These are phyloP conservation scores for Acanthamoeba castellanii DNA, from an alignment of 208 protist genomes.

Conservation along the genomic window DNA sequence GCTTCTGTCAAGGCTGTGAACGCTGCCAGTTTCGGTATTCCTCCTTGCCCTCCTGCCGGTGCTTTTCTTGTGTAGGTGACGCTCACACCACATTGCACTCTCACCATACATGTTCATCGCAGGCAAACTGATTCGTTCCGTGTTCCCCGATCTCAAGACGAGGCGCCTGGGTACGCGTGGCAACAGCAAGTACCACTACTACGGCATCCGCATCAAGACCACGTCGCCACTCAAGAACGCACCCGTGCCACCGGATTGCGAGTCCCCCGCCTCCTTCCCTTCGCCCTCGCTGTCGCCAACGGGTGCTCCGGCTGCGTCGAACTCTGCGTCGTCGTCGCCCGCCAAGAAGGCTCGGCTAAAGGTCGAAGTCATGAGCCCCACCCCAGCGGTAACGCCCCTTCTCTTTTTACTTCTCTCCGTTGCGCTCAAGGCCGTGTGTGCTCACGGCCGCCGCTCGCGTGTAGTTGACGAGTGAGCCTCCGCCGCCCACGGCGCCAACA, in stretches of 20 bases:
- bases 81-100: background rate
- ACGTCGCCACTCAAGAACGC: conserved; percentile 2
- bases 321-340: background rate
- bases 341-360: background rate
- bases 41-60: background rate
- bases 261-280: background rate
- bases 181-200: conserved; percentile 75
- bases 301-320: background rate
- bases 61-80: background rate
- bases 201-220: conserved; percentile 67
- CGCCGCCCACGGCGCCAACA: background rate
- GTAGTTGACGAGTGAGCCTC: background rate
- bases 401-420: no score
- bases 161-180: conserved; percentile 66
- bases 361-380: background rate
- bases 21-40: conserved; percentile 61
- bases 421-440: no score
- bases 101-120: background rate
- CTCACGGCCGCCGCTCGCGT: background rate
- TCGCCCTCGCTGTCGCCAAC: background rate
- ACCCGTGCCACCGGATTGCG: background rate
- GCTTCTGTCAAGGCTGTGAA: conserved; percentile 43
- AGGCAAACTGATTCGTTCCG: conserved; percentile 68
- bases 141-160: conserved; percentile 72
- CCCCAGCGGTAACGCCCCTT: background rate